phyloP scores from a whole-genome alignment of 805 yeast genomes.

The Kodamaea restingae region DNA sequence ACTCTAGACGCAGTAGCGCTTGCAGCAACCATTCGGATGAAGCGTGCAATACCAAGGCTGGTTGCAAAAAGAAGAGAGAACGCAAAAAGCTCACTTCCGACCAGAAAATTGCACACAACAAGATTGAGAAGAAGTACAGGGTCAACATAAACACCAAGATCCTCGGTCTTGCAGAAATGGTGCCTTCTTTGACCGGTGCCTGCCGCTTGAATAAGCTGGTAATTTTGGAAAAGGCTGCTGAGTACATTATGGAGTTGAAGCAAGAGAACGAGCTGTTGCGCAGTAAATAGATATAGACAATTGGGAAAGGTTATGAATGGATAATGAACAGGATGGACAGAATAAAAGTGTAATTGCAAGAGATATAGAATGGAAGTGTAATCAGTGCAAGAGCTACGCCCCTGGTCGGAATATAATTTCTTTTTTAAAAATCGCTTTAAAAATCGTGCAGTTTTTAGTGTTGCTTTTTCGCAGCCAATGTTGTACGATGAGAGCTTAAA shows the following conservation, averaged over 20 bases:
- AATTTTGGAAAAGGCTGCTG: constrained; percentile 66
- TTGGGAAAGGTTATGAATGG: neutral
- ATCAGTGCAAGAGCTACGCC: too few species aligned
- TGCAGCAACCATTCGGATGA: neutral
- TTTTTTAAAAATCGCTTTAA: too few species aligned
- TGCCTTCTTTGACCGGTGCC: constrained; percentile 43
- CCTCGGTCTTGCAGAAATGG: constrained; percentile 60
- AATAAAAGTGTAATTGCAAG: too few species aligned
- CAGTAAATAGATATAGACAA: constrained; percentile 10
- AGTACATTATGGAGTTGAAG: constrained; percentile 53
- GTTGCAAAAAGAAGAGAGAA: constrained; percentile 39
- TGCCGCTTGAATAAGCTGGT: constrained; percentile 56
- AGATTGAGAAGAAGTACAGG: constrained; percentile 67
- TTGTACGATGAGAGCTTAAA: too few species aligned
- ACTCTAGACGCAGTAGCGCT: neutral
- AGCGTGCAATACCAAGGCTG: constrained; percentile 1
- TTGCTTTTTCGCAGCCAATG: too few species aligned
- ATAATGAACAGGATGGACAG: neutral
- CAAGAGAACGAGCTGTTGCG: constrained; percentile 35
- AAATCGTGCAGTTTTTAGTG: too few species aligned
- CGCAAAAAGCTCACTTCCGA: constrained; percentile 52
- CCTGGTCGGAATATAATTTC: too few species aligned
- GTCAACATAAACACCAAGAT: constrained; percentile 70
- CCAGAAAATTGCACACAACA: constrained; percentile 70
- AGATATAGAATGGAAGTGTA: too few species aligned